Evolutionary conservation across 1,284 basidiomycete genomes (phyloP).

Genomic region (Malassezia nana): DNA sequence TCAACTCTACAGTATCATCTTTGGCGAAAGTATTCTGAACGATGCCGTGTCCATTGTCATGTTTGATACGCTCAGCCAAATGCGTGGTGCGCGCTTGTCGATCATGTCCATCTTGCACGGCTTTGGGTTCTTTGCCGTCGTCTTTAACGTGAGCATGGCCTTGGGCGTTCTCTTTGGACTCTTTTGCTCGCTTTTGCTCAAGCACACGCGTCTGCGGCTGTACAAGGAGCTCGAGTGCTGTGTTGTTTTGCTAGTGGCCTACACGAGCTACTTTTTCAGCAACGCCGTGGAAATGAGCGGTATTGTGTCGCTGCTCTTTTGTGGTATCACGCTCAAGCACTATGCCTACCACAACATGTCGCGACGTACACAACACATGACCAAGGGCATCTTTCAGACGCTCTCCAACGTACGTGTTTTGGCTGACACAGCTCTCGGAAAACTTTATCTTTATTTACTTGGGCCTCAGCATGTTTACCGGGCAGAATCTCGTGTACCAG

Average conservation of each 20-base stretch:
- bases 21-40: conserved; percentile 91
- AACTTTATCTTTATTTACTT: conserved; percentile 99
- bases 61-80: conserved; percentile 84
- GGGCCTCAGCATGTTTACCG: conserved; percentile 86
- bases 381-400: conserved; percentile 63
- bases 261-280: conserved; percentile 97
- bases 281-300: conserved; percentile 89
- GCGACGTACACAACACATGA: conserved; percentile 77
- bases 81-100: conserved; percentile 78
- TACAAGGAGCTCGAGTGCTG: conserved; percentile 82
- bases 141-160: conserved; percentile 86
- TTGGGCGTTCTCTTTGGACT: conserved; percentile 86
- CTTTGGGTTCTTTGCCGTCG: conserved; percentile 87
- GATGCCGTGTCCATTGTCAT: conserved; percentile 99
- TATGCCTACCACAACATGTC: conserved; percentile 99
- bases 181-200: conserved; percentile 77
- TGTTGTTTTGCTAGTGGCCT: conserved; percentile 83
- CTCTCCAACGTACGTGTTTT: conserved; percentile 28
- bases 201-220: conserved; percentile 76
- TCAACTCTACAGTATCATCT: conserved; percentile 93
- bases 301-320: conserved; percentile 94
- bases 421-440: conserved; percentile 69
- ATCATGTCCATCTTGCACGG: conserved; percentile 85
- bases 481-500: conserved; percentile 79
- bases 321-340: conserved; percentile 97